Percentiles rank a stretch among this genome's conserved stretches.
These are phyloP conservation scores for Apiospora phragmitis DNA, from an alignment of 2,329 filamentous ascomycete genomes.

Conservation along the genomic window DNA sequence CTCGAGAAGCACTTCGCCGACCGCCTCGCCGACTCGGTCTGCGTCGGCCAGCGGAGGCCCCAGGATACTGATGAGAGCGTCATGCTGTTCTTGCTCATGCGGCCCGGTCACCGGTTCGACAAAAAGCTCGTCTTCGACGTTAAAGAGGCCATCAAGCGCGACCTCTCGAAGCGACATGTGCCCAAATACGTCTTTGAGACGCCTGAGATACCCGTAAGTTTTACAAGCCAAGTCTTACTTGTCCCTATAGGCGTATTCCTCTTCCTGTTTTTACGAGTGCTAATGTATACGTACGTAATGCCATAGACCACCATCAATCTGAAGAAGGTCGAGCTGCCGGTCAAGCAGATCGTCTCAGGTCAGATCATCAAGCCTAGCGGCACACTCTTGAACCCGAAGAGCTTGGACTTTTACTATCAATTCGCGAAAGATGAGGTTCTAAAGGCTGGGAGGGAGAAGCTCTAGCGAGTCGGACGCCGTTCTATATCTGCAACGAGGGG, in stretches of 20 bases:
- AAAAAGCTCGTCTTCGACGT: conserved; percentile 56
- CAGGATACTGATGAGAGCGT: conserved; percentile 54
- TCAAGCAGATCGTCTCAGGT: conserved; percentile 82
- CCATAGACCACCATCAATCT: conserved; percentile 78
- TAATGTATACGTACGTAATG: not conserved
- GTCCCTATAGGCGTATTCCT: not conserved
- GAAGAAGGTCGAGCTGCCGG: conserved; percentile 82
- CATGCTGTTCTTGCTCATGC: conserved; percentile 57
- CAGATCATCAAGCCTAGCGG: conserved; percentile 73
- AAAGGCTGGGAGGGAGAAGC: conserved; percentile 45
- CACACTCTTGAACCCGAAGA: conserved; percentile 74
- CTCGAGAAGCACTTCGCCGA: conserved; percentile 66
- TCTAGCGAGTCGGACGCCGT: conserved; percentile 34
- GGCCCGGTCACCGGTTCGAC: conserved; percentile 56
- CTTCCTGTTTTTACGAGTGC: not conserved
- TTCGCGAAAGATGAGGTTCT: conserved; percentile 73
- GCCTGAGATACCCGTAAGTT: conserved; percentile 75
- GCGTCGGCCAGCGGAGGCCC: conserved; percentile 73
- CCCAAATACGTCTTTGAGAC: conserved; percentile 79
- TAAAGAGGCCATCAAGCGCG: conserved; percentile 64
- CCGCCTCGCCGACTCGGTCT: conserved; percentile 70
- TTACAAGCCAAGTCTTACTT: not conserved
- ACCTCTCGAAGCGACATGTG: conserved; percentile 72
- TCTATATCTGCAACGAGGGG: conserved; percentile 6
- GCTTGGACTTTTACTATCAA: conserved; percentile 75